Conservation (phyloP, 2,329 filamentous ascomycete genomes). For the Sarocladium oryzae region DNA sequence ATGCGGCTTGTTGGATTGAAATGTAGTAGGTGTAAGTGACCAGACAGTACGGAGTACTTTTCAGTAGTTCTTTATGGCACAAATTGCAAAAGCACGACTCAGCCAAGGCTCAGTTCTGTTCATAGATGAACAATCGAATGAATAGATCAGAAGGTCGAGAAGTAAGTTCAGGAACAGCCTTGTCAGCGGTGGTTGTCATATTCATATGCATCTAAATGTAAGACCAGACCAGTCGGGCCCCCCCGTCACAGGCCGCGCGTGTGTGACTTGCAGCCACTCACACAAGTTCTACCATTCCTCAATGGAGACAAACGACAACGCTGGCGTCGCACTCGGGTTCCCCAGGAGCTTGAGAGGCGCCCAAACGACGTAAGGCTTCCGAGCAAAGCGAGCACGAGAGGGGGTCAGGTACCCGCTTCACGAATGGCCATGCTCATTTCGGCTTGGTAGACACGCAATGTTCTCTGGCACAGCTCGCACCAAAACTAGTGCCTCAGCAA, state of each 20-base stretch:
- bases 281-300: too few species aligned
- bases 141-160: not conserved
- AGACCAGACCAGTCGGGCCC: too few species aligned
- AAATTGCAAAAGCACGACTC: too few species aligned
- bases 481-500: too few species aligned
- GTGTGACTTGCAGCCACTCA: not conserved
- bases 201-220: not conserved
- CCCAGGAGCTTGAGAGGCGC: not conserved
- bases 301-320: not conserved
- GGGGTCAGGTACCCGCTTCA: not conserved
- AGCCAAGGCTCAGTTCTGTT: too few species aligned
- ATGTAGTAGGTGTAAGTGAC: not conserved
- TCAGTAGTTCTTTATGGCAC: too few species aligned
- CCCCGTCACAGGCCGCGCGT: conserved; percentile 1
- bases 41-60: too few species aligned
- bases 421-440: not conserved
- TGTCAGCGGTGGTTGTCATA: not conserved
- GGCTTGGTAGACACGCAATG: too few species aligned
- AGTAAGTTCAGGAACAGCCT: not conserved
- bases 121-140: too few species aligned
- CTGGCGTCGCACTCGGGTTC: not conserved
- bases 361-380: too few species aligned
- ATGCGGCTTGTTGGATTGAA: not conserved
- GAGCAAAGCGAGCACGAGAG: not conserved
- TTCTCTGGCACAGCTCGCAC: too few species aligned